Evolutionary conservation across 306 rosid species (phyloP), one percentile per base, ranked within the genome.

Genomic region (Vicia sativa): DNA sequence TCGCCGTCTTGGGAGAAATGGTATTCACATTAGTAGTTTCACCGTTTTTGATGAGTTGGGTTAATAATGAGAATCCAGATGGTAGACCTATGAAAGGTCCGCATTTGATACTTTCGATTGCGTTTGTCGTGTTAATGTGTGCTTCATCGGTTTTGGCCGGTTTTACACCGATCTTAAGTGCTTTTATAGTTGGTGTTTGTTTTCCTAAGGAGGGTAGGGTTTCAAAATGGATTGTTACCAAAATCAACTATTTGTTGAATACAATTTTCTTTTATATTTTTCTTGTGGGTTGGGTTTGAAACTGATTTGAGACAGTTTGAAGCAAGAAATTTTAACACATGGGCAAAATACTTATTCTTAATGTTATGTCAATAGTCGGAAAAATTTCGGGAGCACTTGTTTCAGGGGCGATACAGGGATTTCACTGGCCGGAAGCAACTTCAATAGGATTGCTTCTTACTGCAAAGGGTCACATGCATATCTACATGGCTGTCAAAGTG

Each of bases 81-180:
- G 99, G 99, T 10, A 93, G 71, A 74, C 90, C 95, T n/a, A 79
- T 93, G 86, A 93, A 93, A 74, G 99, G 90, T 4, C 74, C 99
- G 43, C 99, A 93, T 62, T 41, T 93, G 50, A 88, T 93, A 55
- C 86, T 93, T 31, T 77, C 97, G 19, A 14, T 90, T 53, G 99
- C 99, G 45, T 90, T 85, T 75, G 81, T 93, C 77, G 92, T 81
- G 37, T 59, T 90, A 28, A 60, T 78, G 19, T 76, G 87, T 56
- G 53, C 82, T 64, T 81, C 83, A 38, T 81, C 99, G 84, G 15
- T 23, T 61, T 12, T 86, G 71, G 6, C 59, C 82, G 2, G 23
- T 18, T 93, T 79, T 65, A 90, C 81, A 55, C 84, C 95, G 5
- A 75, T 79, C 68, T 72, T 93, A 49, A 93, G 97, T 65, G 96